phyloP scores from a whole-genome alignment of 2,329 filamentous ascomycete genomes.

The Aspergillus tanneri region DNA sequence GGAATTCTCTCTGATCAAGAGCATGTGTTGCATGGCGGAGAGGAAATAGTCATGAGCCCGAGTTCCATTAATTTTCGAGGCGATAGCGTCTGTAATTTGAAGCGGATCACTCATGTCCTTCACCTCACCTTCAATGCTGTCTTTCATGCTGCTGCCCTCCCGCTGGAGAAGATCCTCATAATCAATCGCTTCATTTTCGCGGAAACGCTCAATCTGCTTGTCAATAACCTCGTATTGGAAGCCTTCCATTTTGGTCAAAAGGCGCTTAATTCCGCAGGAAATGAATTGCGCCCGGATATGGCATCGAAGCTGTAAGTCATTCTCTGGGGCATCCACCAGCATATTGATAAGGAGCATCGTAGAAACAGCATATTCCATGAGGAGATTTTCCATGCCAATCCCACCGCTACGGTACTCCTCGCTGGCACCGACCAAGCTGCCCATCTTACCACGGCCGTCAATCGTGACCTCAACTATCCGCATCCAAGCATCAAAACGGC shows the following conservation, averaged over 20 bases:
- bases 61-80: conserved; percentile 76
- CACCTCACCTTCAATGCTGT: conserved; percentile 78
- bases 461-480: conserved; percentile 95
- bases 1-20: conserved; percentile 88
- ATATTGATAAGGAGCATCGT: conserved; percentile 95
- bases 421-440: conserved; percentile 91
- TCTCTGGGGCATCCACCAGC: conserved; percentile 86
- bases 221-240: conserved; percentile 99
- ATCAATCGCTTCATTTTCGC: conserved; percentile 92
- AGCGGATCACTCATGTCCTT: conserved; percentile 90
- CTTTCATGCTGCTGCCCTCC: conserved; percentile 86
- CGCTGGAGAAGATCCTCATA: conserved; percentile 95
- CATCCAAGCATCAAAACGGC: conserved; percentile 98
- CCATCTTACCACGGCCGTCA: conserved; percentile 97
- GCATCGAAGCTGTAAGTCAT: conserved; percentile 84
- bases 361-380: conserved; percentile 98
- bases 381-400: conserved; percentile 95
- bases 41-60: conserved; percentile 93
- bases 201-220: conserved; percentile 94
- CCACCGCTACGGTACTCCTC: conserved; percentile 94
- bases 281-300: conserved; percentile 96
- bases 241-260: conserved; percentile 93
- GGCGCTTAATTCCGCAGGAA: conserved; percentile 89
- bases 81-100: conserved; percentile 93
- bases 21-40: conserved; percentile 89